phyloP scores from a whole-genome alignment of 805 yeast genomes.

The Grigorovia humatica region DNA sequence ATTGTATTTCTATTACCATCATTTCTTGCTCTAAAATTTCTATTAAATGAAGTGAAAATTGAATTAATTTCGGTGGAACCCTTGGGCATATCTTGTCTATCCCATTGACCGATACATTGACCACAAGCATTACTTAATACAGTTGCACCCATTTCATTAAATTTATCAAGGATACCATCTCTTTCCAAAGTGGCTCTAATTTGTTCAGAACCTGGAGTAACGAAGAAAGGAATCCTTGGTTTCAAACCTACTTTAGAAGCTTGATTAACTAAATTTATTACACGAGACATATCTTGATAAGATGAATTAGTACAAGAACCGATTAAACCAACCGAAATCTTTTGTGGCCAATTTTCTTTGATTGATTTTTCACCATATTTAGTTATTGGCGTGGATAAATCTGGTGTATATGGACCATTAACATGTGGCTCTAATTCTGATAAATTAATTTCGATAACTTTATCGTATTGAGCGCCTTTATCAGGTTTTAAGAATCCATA shows the following conservation, averaged over 20 bases:
- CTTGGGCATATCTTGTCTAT: conserved; percentile 69
- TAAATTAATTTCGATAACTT: conserved; percentile 83
- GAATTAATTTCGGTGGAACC: conserved; percentile 64
- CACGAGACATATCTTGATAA: conserved; percentile 96
- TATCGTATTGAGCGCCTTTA: conserved; percentile 81
- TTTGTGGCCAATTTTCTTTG: conserved; percentile 75
- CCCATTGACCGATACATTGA: conserved; percentile 99
- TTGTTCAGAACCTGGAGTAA: conserved; percentile 97
- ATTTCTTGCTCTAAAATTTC: conserved; percentile 95
- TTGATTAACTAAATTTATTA: conserved; percentile 79
- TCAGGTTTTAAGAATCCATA: conserved; percentile 71
- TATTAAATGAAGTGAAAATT: conserved; percentile 92
- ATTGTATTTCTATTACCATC: conserved; percentile 97
- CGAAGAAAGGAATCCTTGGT: conserved; percentile 86
- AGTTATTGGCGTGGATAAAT: conserved; percentile 86
- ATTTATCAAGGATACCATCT: conserved; percentile 78
- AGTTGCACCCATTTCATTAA: conserved; percentile 79
- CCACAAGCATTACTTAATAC: conserved; percentile 98
- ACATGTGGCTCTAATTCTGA: conserved; percentile 84
- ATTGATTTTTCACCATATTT: conserved; percentile 62
- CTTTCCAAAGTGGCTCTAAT: conserved; percentile 94
- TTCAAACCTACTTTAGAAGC: conserved; percentile 80
- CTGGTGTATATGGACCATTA: conserved; percentile 98
- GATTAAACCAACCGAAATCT: conserved; percentile 84
- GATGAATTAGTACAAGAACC: conserved; percentile 99